These are phyloP conservation scores for Pseudogymnoascus sp. DNA, from an alignment of 2,329 filamentous ascomycete genomes.

Conservation along the genomic window DNA sequence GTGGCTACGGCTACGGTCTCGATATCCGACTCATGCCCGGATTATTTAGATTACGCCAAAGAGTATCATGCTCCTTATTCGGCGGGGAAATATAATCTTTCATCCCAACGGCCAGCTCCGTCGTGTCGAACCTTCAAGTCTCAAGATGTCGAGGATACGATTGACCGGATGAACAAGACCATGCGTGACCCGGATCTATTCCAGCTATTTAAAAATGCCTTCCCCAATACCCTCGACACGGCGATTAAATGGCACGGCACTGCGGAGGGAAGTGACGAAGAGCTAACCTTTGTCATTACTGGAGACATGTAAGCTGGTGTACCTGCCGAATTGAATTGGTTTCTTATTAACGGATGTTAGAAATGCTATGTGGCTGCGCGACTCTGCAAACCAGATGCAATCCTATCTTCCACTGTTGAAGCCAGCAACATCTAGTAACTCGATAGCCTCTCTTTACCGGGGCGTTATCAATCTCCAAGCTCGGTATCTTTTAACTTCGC, in stretches of 20 bases:
- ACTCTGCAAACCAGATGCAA: constrained; percentile 70
- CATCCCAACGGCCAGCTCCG: constrained; percentile 67
- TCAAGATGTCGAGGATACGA: constrained; percentile 65
- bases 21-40: constrained; percentile 41
- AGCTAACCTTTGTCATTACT: constrained; percentile 52
- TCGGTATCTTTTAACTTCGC: constrained; percentile 56
- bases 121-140: constrained; percentile 77
- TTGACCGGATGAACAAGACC: constrained; percentile 56
- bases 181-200: constrained; percentile 71
- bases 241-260: constrained; percentile 62
- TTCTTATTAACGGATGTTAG: constrained; percentile 44
- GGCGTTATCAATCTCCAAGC: constrained; percentile 65
- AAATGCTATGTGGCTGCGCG: constrained; percentile 84
- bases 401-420: constrained; percentile 55
- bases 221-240: constrained; percentile 68
- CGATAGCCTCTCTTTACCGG: constrained; percentile 58
- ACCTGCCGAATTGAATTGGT: constrained; percentile 43
- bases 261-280: constrained; percentile 48
- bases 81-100: constrained; percentile 64
- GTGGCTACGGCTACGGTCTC: neutral
- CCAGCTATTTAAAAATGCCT: constrained; percentile 62
- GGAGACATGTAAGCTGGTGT: constrained; percentile 39
- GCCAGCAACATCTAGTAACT: constrained; percentile 43
- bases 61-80: constrained; percentile 62
- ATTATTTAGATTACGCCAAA: constrained; percentile 54